Percentiles rank a stretch among this genome's conserved stretches.
Evolutionary conservation across 805 yeast genomes (phyloP).

Genomic region (baker's yeast (Saccharomyces cerevisiae)): DNA sequence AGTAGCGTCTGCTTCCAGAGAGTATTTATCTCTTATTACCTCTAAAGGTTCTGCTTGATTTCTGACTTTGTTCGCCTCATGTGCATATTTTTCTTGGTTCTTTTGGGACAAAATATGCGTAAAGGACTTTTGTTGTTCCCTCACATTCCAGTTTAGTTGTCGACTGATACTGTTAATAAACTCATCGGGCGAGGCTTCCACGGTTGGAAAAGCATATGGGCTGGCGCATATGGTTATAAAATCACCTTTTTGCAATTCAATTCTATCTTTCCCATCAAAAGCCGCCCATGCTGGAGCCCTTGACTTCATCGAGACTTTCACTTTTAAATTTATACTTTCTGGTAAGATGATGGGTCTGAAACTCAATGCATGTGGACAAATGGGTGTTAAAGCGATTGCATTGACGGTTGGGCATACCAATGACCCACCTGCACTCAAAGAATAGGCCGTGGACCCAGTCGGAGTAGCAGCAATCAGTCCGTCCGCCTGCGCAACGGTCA

Average conservation of each 20-base stretch:
- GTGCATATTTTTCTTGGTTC: conserved; percentile 40
- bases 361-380: conserved; percentile 90
- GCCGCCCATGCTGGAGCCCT: conserved; percentile 95
- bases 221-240: conserved; percentile 79
- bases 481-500: conserved; percentile 90
- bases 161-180: conserved; percentile 79
- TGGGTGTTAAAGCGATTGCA: conserved; percentile 88
- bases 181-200: conserved; percentile 63
- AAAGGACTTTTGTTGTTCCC: conserved; percentile 82
- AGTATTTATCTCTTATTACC: background rate
- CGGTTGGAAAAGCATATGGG: conserved; percentile 91
- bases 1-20: background rate
- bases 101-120: conserved; percentile 50
- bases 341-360: conserved; percentile 89
- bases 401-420: conserved; percentile 90
- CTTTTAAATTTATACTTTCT: conserved; percentile 79
- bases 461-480: conserved; percentile 91
- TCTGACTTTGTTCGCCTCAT: conserved; percentile 7
- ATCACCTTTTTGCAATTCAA: conserved; percentile 75
- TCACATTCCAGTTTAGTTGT: conserved; percentile 86
- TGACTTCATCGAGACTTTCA: conserved; percentile 73
- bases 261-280: conserved; percentile 85
- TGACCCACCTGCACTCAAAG: conserved; percentile 91
- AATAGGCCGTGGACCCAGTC: conserved; percentile 94
- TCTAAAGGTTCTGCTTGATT: background rate